A percentile compares a stretch with the other conserved stretches of the same genome.
phyloP scores from a whole-genome alignment of 2,329 filamentous ascomycete species.

The Botryosphaeria dothidea region DNA sequence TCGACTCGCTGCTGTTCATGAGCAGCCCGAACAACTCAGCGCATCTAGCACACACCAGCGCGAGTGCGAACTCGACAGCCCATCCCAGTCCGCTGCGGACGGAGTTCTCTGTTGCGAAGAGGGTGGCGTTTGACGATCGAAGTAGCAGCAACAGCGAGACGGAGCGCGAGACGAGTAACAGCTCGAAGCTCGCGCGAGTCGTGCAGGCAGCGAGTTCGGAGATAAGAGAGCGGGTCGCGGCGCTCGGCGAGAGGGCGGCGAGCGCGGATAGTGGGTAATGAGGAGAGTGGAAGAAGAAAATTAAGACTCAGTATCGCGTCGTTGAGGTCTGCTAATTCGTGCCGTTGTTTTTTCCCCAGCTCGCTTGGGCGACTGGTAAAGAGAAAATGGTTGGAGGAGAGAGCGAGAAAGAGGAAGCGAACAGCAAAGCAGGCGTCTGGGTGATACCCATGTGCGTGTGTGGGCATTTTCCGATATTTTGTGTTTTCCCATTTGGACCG shows the following conservation, averaged over 20 bases:
- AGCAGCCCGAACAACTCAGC: conserved; percentile 72
- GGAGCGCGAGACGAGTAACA: background rate
- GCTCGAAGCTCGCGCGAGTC: background rate
- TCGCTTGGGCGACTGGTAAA: background rate
- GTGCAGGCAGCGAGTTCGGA: conserved; percentile 3
- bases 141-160: conserved; percentile 6
- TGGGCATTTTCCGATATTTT: background rate
- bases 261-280: background rate
- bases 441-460: conserved; percentile 17
- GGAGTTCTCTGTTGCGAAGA: conserved; percentile 24
- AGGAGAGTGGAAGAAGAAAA: background rate
- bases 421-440: conserved; percentile 16
- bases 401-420: background rate
- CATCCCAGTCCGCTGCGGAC: conserved; percentile 33
- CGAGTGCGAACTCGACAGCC: conserved; percentile 18
- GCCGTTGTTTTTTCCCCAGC: background rate
- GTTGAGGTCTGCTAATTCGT: background rate
- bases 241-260: background rate
- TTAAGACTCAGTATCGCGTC: background rate
- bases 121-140: conserved; percentile 18
- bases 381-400: background rate
- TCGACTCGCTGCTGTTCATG: conserved; percentile 79
- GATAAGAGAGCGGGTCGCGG: conserved; percentile 1
- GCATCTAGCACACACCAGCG: conserved; percentile 29
- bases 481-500: background rate